Evolutionary conservation across 106 monocot genomes (phyloP).

Genomic region (Apostasia shenzhenica): DNA sequence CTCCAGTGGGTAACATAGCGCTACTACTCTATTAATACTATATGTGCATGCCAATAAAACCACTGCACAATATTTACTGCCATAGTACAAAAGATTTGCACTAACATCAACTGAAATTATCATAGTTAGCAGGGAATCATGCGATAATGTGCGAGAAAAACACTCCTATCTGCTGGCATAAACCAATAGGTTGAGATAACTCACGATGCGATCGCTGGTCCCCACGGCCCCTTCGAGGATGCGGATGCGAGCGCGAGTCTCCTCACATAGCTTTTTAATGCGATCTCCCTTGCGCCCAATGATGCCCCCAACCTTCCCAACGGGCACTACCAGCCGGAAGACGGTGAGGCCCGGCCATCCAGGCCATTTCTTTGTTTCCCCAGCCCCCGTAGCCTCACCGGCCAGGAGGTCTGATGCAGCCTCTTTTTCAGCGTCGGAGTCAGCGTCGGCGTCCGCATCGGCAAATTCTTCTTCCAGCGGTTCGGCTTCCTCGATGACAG

Average conservation of each 20-base stretch:
- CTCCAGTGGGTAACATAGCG: no score
- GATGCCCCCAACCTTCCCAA: conserved; percentile 73
- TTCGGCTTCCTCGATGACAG: neutral
- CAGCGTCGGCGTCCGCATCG: neutral
- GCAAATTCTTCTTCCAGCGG: neutral
- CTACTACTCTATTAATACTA: no score
- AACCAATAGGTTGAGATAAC: conserved; percentile 1
- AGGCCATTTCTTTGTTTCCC: conserved; percentile 61
- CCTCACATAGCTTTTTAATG: conserved; percentile 86
- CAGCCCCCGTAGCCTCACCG: neutral
- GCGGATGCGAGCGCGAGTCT: conserved; percentile 64
- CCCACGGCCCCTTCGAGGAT: conserved; percentile 65
- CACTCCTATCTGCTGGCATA: no score
- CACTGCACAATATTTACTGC: no score
- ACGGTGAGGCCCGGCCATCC: conserved; percentile 88
- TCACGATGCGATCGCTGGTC: conserved; percentile 73
- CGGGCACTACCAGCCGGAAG: conserved; percentile 67
- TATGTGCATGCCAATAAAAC: no score
- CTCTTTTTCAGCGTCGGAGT: neutral
- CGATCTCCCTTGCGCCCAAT: conserved; percentile 82
- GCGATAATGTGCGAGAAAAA: no score
- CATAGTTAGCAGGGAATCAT: no score
- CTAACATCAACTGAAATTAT: no score
- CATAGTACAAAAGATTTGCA: no score
- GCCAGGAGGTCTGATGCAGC: neutral